These are phyloP conservation scores for Candida qinlingensis DNA, from an alignment of 805 yeast species.

Conservation along the genomic window DNA sequence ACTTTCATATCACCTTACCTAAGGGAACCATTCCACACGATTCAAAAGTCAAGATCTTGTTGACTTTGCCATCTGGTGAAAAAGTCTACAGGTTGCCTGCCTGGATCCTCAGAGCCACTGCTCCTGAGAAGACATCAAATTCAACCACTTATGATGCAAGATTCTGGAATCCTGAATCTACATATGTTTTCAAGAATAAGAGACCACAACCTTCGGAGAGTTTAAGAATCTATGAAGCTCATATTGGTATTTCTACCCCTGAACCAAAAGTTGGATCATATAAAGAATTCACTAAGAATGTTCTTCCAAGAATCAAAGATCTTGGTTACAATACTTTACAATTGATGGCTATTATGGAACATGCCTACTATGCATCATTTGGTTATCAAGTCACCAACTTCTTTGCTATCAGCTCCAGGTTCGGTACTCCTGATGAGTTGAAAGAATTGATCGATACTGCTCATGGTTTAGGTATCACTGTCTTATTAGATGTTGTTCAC, in stretches of 20 bases:
- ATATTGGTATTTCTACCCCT: conserved; percentile 89
- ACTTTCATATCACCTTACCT: conserved; percentile 58
- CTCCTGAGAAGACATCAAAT: conserved; percentile 49
- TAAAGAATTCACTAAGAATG: conserved; percentile 72
- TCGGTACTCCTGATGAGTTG: conserved; percentile 92
- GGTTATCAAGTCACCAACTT: conserved; percentile 96
- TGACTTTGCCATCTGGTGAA: conserved; percentile 64
- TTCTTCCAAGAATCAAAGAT: conserved; percentile 78
- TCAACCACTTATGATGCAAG: conserved; percentile 70
- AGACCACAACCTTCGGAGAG: conserved; percentile 54
- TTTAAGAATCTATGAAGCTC: conserved; percentile 88
- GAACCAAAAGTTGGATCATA: conserved; percentile 83
- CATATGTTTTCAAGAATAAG: conserved; percentile 45
- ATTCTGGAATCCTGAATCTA: conserved; percentile 78
- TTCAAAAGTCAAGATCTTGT: conserved; percentile 65
- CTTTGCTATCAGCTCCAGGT: conserved; percentile 85
- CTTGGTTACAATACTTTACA: conserved; percentile 92
- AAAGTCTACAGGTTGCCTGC: conserved; percentile 80
- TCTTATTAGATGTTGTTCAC: conserved; percentile 87
- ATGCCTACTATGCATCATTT: conserved; percentile 95
- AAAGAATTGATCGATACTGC: conserved; percentile 89
- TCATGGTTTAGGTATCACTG: conserved; percentile 81
- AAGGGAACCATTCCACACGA: conserved; percentile 76
- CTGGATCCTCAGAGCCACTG: conserved; percentile 81
- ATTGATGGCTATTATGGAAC: conserved; percentile 98